A percentile compares a stretch with the other conserved stretches of the same genome.
phyloP scores from a whole-genome alignment of 371 early-diverging fungal species.

The Rhizopus sp. region DNA sequence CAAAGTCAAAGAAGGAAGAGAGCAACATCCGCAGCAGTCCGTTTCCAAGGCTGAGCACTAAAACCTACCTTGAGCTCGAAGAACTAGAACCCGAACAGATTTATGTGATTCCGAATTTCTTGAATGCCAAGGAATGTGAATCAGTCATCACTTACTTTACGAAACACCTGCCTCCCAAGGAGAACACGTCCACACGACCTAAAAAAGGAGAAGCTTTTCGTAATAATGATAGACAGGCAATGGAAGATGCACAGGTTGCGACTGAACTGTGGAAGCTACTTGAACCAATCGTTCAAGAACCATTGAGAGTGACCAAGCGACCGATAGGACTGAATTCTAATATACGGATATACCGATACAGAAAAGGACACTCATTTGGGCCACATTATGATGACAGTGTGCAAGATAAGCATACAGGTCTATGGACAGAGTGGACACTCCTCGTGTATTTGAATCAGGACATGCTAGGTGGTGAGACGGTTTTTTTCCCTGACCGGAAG shows the following conservation, averaged over 20 bases:
- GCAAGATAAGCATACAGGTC: slow-evolving; percentile 37
- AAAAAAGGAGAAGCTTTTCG: slow-evolving; percentile 69
- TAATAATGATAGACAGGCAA: slow-evolving; percentile 68
- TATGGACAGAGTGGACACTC: slow-evolving; percentile 67
- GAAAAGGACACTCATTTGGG: slow-evolving; percentile 69
- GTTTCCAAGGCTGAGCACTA: slow-evolving; percentile 12
- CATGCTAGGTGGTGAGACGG: slow-evolving; percentile 71
- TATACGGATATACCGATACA: slow-evolving; percentile 76
- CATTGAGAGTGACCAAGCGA: slow-evolving; percentile 14
- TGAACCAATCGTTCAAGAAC: slow-evolving; percentile 26
- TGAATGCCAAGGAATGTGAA: slow-evolving; percentile 46
- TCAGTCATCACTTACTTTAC: slow-evolving; percentile 46
- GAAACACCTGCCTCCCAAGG: slow-evolving; percentile 34
- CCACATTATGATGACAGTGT: slow-evolving; percentile 79
- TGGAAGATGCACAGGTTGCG: slow-evolving; percentile 55
- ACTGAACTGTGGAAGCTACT: slow-evolving; percentile 64
- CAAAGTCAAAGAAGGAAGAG: too few species aligned
- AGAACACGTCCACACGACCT: slow-evolving; percentile 33
- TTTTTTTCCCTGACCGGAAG: slow-evolving; percentile 45
- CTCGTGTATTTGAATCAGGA: slow-evolving; percentile 66
- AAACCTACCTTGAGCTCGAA: slow-evolving; percentile 21
- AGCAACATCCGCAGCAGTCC: too few species aligned
- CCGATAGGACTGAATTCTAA: slow-evolving; percentile 56
- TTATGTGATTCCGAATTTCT: slow-evolving; percentile 48
- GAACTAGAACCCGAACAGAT: slow-evolving; percentile 52